Conservation (phyloP, 345 rosid species). For the Garcia nutans region DNA sequence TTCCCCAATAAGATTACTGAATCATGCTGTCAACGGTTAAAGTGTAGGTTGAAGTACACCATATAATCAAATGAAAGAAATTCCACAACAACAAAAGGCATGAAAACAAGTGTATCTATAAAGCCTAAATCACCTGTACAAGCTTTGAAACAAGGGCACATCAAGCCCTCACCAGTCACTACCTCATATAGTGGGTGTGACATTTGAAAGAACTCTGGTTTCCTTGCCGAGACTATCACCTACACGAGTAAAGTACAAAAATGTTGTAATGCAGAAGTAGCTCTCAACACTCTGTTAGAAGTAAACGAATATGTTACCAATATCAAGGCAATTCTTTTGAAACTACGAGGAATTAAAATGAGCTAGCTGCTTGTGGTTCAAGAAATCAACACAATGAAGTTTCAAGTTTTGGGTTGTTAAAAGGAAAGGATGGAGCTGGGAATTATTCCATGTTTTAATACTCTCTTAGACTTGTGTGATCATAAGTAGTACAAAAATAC, state of each 20-base stretch:
- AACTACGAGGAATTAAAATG: neutral
- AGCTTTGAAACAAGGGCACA: slow-evolving; percentile 98
- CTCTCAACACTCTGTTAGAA: neutral
- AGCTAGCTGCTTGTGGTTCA: neutral
- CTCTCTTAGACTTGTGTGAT: neutral
- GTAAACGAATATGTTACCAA: neutral
- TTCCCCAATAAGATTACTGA: neutral
- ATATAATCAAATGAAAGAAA: neutral
- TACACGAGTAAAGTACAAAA: slow-evolving; percentile 25
- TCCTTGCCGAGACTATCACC: slow-evolving; percentile 97
- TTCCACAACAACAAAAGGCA: neutral
- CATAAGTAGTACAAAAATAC: neutral
- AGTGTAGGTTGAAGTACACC: too few species aligned
- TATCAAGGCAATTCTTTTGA: neutral
- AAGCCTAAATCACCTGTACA: slow-evolving; percentile 51
- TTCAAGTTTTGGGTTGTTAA: neutral
- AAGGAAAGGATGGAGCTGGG: neutral
- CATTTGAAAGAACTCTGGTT: slow-evolving; percentile 98
- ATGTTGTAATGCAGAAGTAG: neutral
- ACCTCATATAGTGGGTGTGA: slow-evolving; percentile 93
- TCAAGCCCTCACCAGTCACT: slow-evolving; percentile 89
- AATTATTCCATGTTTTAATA: neutral
- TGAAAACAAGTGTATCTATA: slow-evolving; percentile 14
- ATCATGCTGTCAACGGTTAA: slow-evolving; percentile 9
- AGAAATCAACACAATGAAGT: neutral